These are phyloP conservation scores for Penicillium hordei DNA, from an alignment of 2,329 filamentous ascomycete genomes.

Conservation along the genomic window DNA sequence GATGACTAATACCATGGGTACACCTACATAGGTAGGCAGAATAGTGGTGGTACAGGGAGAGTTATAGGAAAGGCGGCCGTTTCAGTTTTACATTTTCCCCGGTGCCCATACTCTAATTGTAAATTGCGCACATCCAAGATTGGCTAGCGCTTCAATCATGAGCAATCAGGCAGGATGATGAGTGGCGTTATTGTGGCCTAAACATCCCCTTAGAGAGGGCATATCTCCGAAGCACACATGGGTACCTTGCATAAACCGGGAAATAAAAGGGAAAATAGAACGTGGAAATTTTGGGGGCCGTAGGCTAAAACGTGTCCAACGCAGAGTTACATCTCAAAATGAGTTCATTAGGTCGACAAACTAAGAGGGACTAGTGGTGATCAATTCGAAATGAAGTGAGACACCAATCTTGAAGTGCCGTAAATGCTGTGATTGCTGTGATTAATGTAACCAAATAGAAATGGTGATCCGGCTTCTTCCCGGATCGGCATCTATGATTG, in stretches of 20 bases:
- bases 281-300: background rate
- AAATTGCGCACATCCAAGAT: background rate
- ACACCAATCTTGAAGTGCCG: background rate
- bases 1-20: background rate
- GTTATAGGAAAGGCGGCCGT: background rate
- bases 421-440: too few relatives aligned
- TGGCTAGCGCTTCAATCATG: background rate
- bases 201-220: background rate
- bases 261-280: background rate
- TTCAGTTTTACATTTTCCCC: background rate
- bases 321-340: background rate
- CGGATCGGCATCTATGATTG: background rate
- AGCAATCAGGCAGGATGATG: background rate
- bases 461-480: constrained; percentile 2
- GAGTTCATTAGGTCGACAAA: background rate
- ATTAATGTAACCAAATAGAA: background rate
- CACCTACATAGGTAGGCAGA: background rate
- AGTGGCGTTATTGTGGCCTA: constrained; percentile 1
- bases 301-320: background rate
- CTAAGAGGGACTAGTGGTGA: background rate
- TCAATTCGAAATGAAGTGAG: background rate
- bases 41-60: background rate
- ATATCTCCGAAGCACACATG: background rate
- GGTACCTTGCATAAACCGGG: constrained; percentile 3
- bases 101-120: background rate